These are phyloP conservation scores for Mycena filopes DNA, from an alignment of 768 basidiomycete genomes.

Conservation along the genomic window DNA sequence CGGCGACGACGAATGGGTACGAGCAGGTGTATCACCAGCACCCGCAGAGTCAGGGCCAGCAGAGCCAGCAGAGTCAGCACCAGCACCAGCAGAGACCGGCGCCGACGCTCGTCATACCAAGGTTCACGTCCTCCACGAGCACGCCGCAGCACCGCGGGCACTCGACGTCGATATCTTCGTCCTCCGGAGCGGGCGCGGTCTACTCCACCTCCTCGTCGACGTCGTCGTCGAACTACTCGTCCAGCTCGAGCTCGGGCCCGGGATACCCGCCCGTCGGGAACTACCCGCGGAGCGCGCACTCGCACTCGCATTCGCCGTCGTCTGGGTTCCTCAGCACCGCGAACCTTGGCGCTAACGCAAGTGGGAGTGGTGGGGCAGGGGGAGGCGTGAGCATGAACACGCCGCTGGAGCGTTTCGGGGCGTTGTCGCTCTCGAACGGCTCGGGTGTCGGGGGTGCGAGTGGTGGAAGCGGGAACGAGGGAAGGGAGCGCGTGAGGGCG, in stretches of 20 bases:
- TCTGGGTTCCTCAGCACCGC: not conserved
- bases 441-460: not conserved
- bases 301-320: not conserved
- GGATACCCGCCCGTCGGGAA: too few relatives aligned
- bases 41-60: not conserved
- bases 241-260: not conserved
- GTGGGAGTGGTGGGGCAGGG: not conserved
- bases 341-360: not conserved
- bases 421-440: constrained; percentile 15
- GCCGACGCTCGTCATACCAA: constrained; percentile 31
- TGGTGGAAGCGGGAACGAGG: not conserved
- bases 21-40: not conserved
- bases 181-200: not conserved
- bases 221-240: too few relatives aligned
- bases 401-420: constrained; percentile 32
- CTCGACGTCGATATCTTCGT: not conserved
- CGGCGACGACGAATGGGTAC: not conserved
- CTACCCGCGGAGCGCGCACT: not conserved
- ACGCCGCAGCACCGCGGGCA: not conserved
- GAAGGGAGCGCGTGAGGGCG: not conserved
- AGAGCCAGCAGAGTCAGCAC: not conserved
- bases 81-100: constrained; percentile 8
- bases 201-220: too few relatives aligned
- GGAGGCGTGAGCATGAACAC: too few relatives aligned
- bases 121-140: not conserved